Percentiles rank a stretch among this genome's conserved stretches.
These are phyloP conservation scores for Mikania micrantha DNA, from an alignment of 129 eudicot species.

Conservation along the genomic window DNA sequence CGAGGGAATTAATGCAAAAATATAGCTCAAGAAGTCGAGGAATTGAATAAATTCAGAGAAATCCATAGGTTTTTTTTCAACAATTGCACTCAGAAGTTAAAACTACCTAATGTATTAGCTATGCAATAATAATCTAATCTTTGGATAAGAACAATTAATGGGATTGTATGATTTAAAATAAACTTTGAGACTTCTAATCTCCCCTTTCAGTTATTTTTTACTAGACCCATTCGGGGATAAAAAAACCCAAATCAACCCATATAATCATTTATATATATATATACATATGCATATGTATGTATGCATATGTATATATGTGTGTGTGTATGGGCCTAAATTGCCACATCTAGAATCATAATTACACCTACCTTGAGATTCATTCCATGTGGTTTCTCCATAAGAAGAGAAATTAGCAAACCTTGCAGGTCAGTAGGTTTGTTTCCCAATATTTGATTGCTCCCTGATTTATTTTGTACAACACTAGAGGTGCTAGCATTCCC, in stretches of 20 bases:
- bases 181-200: not conserved
- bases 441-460: slow-evolving; percentile 30
- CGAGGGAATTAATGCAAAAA: not conserved
- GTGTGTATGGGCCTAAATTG: not conserved
- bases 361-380: slow-evolving; percentile 70
- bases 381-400: slow-evolving; percentile 71
- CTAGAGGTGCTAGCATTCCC: slow-evolving; percentile 31
- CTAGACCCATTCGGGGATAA: not conserved
- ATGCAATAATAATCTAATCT: not conserved
- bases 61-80: not conserved
- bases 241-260: not conserved
- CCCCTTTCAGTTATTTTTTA: not conserved
- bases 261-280: too few relatives aligned
- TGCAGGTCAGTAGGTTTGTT: slow-evolving; percentile 48
- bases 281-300: too few relatives aligned
- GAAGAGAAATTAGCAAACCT: slow-evolving; percentile 51
- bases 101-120: not conserved
- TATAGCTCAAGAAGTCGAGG: not conserved
- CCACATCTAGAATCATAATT: slow-evolving; percentile 1
- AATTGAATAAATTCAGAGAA: too few relatives aligned
- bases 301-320: too few relatives aligned
- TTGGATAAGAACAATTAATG: not conserved
- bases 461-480: slow-evolving; percentile 31
- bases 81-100: not conserved
- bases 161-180: not conserved